Conservation (phyloP, 495 filamentous ascomycete genomes). For the Talaromyces stipitatus region DNA sequence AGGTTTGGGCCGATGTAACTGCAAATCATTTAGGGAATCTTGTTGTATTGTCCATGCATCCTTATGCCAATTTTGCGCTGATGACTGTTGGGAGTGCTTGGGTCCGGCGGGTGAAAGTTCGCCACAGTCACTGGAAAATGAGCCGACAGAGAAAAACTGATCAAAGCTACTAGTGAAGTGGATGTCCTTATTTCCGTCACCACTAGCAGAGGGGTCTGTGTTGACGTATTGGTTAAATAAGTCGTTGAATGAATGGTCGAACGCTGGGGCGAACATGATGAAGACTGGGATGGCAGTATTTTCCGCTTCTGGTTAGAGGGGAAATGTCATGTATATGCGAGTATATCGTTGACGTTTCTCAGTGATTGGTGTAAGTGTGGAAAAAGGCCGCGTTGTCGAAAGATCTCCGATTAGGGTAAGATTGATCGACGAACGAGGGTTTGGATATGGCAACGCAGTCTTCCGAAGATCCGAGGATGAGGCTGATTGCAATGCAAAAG, state of each 20-base stretch:
- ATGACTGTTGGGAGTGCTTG: conserved; percentile 28
- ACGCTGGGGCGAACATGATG: conserved; percentile 41
- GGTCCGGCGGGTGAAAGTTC: conserved; percentile 33
- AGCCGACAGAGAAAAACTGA: conserved; percentile 34
- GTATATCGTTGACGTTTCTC: conserved; percentile 11
- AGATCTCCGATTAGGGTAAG: background rate
- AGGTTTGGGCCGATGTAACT: conserved; percentile 21
- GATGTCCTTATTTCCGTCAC: conserved; percentile 36
- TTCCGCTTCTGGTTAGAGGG: conserved; percentile 38
- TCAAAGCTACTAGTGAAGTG: conserved; percentile 37
- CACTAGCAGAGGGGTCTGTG: conserved; percentile 28
- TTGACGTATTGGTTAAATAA: conserved; percentile 48
- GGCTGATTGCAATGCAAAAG: conserved; percentile 1
- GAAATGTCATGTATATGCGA: conserved; percentile 3
- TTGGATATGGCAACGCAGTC: background rate
- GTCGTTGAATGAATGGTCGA: conserved; percentile 45
- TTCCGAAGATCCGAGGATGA: background rate
- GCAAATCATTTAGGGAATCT: conserved; percentile 18
- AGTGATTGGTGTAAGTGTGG: background rate
- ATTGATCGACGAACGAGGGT: background rate
- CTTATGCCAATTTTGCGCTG: conserved; percentile 33
- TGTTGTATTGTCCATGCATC: conserved; percentile 28
- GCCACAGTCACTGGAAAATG: conserved; percentile 39
- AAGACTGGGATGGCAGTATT: conserved; percentile 17
- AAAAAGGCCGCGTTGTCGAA: background rate